A percentile compares a stretch with the other conserved stretches of the same genome.
phyloP scores from a whole-genome alignment of 2,329 filamentous ascomycete species.

The Chaetomium sp. region DNA sequence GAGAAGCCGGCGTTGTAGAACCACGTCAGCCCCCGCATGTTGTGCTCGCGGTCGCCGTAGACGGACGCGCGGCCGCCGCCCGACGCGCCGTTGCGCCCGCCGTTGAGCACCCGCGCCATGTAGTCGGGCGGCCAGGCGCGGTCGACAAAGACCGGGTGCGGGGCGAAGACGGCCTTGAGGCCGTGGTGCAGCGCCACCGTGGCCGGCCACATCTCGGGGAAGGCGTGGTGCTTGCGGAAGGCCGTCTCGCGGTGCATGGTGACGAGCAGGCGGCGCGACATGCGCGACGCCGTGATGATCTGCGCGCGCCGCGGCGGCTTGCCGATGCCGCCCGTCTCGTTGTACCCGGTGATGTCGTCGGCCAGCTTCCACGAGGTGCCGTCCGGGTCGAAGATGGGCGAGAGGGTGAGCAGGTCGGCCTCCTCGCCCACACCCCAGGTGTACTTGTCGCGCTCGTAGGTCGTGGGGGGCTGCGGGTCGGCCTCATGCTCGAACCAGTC shows the following conservation, averaged over 20 bases:
- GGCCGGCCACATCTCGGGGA: slow-evolving; percentile 95
- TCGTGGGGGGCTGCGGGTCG: slow-evolving; percentile 72
- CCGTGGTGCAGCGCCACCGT: slow-evolving; percentile 88
- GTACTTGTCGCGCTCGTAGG: slow-evolving; percentile 78
- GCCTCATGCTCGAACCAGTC: slow-evolving; percentile 74
- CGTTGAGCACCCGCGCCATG: slow-evolving; percentile 79
- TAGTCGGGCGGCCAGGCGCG: slow-evolving; percentile 81
- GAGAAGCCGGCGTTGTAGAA: slow-evolving; percentile 88
- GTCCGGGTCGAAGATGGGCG: slow-evolving; percentile 87
- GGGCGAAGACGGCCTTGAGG: slow-evolving; percentile 87
- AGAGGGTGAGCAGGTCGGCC: slow-evolving; percentile 88
- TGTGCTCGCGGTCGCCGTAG: slow-evolving; percentile 85
- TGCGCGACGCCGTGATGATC: slow-evolving; percentile 85
- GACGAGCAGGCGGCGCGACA: slow-evolving; percentile 76
- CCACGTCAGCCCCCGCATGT: slow-evolving; percentile 84
- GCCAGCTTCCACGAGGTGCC: slow-evolving; percentile 81
- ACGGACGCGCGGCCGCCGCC: slow-evolving; percentile 73
- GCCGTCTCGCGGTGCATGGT: slow-evolving; percentile 92
- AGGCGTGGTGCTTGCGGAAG: slow-evolving; percentile 83
- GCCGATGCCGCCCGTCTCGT: slow-evolving; percentile 59
- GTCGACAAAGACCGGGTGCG: slow-evolving; percentile 86
- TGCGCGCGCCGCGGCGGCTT: slow-evolving; percentile 75
- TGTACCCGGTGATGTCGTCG: slow-evolving; percentile 84
- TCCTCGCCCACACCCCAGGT: slow-evolving; percentile 88
- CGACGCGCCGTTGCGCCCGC: slow-evolving; percentile 70